Evolutionary conservation across 306 rosid species (phyloP).

Genomic region (Prinsepia uniflora): DNA sequence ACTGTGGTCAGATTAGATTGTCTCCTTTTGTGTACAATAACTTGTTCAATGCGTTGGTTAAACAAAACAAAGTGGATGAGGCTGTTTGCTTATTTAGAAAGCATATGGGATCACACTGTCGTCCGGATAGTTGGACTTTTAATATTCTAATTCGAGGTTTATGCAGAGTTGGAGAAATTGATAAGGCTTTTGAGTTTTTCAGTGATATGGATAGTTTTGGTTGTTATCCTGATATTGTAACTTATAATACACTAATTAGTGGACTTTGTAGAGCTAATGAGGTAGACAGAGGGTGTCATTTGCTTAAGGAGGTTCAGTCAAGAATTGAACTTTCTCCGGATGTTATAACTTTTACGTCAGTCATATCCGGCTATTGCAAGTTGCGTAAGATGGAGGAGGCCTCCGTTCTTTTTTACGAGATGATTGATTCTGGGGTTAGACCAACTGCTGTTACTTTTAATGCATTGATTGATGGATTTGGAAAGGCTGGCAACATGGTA

Average conservation of each 20-base stretch:
- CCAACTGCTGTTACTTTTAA: conserved; percentile 63
- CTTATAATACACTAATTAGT: conserved; percentile 64
- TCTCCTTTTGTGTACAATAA: conserved; percentile 52
- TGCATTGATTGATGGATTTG: conserved; percentile 67
- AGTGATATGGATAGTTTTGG: conserved; percentile 55
- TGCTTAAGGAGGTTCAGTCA: conserved; percentile 47
- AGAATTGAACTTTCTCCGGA: conserved; percentile 35
- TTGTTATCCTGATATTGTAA: conserved; percentile 65
- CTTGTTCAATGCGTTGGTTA: conserved; percentile 54
- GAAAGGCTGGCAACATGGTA: conserved; percentile 57
- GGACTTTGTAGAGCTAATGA: conserved; percentile 64
- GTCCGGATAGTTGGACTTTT: conserved; percentile 55
- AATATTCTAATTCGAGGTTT: conserved; percentile 72
- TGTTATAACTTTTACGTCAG: conserved; percentile 63
- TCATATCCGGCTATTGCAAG: conserved; percentile 73
- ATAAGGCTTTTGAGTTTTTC: conserved; percentile 55
- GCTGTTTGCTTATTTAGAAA: conserved; percentile 64
- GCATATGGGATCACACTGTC: conserved; percentile 34
- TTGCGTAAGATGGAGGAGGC: conserved; percentile 62
- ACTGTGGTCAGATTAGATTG: conserved; percentile 35
- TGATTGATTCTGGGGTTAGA: conserved; percentile 43
- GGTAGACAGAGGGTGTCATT: conserved; percentile 47
- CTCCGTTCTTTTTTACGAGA: conserved; percentile 50
- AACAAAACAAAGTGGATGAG: conserved; percentile 43
- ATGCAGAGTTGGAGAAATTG: conserved; percentile 46